Conservation (phyloP, 306 rosid species). For the Cicer yamashitae region DNA sequence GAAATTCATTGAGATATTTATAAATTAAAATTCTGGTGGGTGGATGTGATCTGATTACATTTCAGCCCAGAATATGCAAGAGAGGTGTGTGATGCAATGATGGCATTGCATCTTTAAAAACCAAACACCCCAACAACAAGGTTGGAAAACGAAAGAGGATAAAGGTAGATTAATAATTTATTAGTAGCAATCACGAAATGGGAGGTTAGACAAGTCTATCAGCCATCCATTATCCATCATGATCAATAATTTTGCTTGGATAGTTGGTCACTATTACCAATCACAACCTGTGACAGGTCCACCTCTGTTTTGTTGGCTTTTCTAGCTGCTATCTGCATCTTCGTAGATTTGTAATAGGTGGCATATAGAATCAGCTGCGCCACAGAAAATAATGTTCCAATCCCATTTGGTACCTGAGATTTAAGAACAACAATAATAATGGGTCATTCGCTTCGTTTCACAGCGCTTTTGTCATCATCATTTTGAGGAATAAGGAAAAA, state of each 20-base stretch:
- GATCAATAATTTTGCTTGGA: conserved; percentile 31
- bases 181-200: conserved; percentile 1
- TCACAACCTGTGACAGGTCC: conserved; percentile 51
- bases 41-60: conserved; percentile 4
- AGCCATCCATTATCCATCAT: conserved; percentile 21
- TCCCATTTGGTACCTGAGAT: conserved; percentile 83
- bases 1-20: neutral
- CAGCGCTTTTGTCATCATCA: neutral
- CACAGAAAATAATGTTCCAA: conserved; percentile 63
- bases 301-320: conserved; percentile 44
- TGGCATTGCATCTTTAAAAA: conserved; percentile 6
- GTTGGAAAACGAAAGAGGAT: neutral
- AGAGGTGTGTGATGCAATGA: neutral
- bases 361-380: conserved; percentile 80
- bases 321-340: conserved; percentile 63
- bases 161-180: neutral
- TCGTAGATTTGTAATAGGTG: conserved; percentile 76
- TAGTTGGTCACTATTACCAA: conserved; percentile 15
- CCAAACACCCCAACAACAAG: neutral
- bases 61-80: neutral
- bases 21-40: neutral
- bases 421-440: neutral
- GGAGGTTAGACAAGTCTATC: neutral
- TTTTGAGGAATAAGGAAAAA: neutral
- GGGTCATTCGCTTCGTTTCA: neutral